Percentiles rank a stretch among this genome's conserved stretches.
These are phyloP conservation scores for Penicillium sp. DNA, from an alignment of 2,329 filamentous ascomycete genomes.

Conservation along the genomic window DNA sequence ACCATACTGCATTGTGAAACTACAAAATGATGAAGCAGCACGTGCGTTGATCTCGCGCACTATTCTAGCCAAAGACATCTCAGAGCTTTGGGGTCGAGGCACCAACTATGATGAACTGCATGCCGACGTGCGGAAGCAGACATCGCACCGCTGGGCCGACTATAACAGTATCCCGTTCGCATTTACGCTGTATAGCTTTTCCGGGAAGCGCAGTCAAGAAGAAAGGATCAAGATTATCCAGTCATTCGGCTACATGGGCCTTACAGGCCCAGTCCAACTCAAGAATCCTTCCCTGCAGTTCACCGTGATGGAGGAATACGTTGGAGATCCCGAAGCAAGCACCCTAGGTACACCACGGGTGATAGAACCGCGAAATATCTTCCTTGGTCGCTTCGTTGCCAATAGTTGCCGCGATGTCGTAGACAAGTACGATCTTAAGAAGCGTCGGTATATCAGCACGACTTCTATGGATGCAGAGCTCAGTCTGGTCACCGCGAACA, in stretches of 20 bases:
- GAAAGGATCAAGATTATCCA: conserved; percentile 74
- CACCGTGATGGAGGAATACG: conserved; percentile 77
- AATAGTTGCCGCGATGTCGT: conserved; percentile 63
- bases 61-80: conserved; percentile 75
- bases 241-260: conserved; percentile 70
- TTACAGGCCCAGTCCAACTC: conserved; percentile 74
- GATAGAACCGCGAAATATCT: conserved; percentile 55
- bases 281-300: conserved; percentile 69
- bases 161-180: conserved; percentile 70
- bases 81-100: conserved; percentile 82
- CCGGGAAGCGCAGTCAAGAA: conserved; percentile 60
- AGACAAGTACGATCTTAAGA: conserved; percentile 81
- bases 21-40: conserved; percentile 63
- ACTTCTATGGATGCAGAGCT: conserved; percentile 97
- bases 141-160: conserved; percentile 60
- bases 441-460: conserved; percentile 86
- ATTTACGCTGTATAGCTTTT: conserved; percentile 79
- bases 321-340: conserved; percentile 40
- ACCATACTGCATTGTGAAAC: conserved; percentile 73
- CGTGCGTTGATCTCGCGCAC: conserved; percentile 66
- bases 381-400: conserved; percentile 68
- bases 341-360: conserved; percentile 41
- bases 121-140: conserved; percentile 55
- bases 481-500: conserved; percentile 84
- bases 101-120: conserved; percentile 65